Evolutionary conservation across 495 filamentous ascomycete species (phyloP), one percentile per base, ranked within the genome.

Genomic region (Venustampulla echinocandica): DNA sequence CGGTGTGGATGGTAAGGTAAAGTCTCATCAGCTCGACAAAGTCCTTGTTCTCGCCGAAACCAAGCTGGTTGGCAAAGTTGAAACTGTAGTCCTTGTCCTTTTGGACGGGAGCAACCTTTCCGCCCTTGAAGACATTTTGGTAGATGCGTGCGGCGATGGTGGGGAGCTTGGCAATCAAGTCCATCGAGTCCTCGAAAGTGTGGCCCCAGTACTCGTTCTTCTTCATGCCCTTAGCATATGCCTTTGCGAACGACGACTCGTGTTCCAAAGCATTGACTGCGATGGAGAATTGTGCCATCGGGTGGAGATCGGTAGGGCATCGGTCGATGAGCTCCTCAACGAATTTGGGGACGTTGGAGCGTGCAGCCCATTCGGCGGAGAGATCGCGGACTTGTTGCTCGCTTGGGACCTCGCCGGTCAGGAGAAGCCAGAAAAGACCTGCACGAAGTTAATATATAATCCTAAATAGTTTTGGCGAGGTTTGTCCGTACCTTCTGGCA

Each of bases 141-240:
- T 98, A 98, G 77, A 98, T 97, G 73, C 86, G 85, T 45, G 93
- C 74, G 47, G 92, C 93, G 59, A 98, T 96, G 64, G 87, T 95
- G 59, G 92, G 92, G 54, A 98, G 86, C 82, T 97, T 98, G 66
- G 92, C 93, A 68, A 98, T 97, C 64, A 97, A 75, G 73, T 98
- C 90, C 92, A 98, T 97, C 47, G 90, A 94, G 73, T 98, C 92
- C 79, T 98, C 92, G 61, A 93, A 98, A 56, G 92, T 95, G 76
- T 97, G 87, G 69, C 79, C 80, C 92, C 92, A 98, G 85, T 98
- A 98, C 54, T 97, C 87, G 67, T 84, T 85, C 82, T 98, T 98
- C 77, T 87, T 90, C 61, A 98, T 84, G 63, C 92, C 92, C 78
- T 92, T 95, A 57, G 89, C 90, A 60, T 98, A 98, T 58, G 90